A percentile compares a stretch with the other conserved stretches of the same genome.
These are phyloP conservation scores for Candida sp. DNA, from an alignment of 1,139 yeast genomes.

Conservation along the genomic window DNA sequence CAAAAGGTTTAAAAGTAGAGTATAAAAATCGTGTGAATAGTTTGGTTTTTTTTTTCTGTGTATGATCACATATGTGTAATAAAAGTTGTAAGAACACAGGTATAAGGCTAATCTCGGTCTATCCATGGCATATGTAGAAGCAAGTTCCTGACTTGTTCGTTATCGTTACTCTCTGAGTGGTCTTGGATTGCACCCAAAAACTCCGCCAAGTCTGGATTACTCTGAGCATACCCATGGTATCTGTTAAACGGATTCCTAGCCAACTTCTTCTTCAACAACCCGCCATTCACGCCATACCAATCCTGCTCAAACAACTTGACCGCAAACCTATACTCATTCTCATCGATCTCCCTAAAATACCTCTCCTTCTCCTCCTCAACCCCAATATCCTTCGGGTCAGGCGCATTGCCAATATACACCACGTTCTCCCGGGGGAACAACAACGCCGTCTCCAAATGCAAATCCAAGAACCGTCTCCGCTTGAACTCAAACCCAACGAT, in stretches of 20 bases:
- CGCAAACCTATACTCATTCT: constrained; percentile 59
- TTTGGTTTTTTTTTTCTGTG: background rate
- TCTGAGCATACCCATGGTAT: constrained; percentile 40
- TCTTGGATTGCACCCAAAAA: constrained; percentile 23
- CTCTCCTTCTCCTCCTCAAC: constrained; percentile 19
- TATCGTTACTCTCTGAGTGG: constrained; percentile 3
- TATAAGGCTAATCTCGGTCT: background rate
- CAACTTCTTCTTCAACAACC: constrained; percentile 45
- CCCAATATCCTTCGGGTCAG: constrained; percentile 42
- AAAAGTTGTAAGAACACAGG: background rate
- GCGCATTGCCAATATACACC: constrained; percentile 66
- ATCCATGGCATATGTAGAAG: constrained; percentile 15
- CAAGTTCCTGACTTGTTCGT: constrained; percentile 17
- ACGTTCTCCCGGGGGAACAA: constrained; percentile 34
- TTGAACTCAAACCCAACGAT: constrained; percentile 82
- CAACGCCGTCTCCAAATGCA: constrained; percentile 58
- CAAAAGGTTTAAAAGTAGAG: constrained; percentile 9
- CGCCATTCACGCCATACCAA: constrained; percentile 59
- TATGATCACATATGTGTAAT: background rate
- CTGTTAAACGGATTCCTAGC: constrained; percentile 66
- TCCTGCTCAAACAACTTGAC: constrained; percentile 58
- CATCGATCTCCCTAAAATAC: constrained; percentile 46
- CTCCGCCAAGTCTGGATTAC: constrained; percentile 26
- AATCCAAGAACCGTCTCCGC: constrained; percentile 54
- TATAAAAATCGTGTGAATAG: background rate